Evolutionary conservation across 352 stramenopile genomes (phyloP).

Genomic region (Phytophthora niederhauseri): DNA sequence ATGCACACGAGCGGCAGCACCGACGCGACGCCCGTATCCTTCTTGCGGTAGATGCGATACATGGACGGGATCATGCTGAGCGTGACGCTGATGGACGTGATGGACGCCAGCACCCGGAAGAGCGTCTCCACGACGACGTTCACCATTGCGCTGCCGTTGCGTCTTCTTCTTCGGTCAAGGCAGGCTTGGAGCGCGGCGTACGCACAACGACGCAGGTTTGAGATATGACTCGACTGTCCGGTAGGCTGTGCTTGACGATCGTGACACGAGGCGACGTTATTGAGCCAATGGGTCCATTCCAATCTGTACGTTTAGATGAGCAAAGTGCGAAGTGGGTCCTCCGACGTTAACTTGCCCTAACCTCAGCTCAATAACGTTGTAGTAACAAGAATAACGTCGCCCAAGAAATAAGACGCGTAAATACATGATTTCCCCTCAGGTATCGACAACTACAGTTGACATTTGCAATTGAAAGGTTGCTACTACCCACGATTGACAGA

Average conservation of each 20-base stretch:
- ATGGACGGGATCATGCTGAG: conserved; percentile 44
- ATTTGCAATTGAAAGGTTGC: too few species aligned
- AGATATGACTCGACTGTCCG: conserved; percentile 15
- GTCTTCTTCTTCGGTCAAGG: too few species aligned
- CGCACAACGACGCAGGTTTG: conserved; percentile 5
- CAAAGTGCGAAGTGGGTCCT: too few species aligned
- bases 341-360: too few species aligned
- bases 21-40: conserved; percentile 39
- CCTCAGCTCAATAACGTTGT: too few species aligned
- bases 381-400: too few species aligned
- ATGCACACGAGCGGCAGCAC: conserved; percentile 45
- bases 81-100: conserved; percentile 40
- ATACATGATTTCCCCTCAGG: too few species aligned
- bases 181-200: background rate
- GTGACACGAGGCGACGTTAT: conserved; percentile 13
- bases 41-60: conserved; percentile 43
- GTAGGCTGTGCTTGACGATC: conserved; percentile 16
- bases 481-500: too few species aligned
- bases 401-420: too few species aligned
- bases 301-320: conserved; percentile 19
- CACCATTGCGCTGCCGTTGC: conserved; percentile 16
- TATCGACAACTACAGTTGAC: too few species aligned
- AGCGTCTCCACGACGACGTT: conserved; percentile 38
- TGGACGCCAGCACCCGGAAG: conserved; percentile 36
- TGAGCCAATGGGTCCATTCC: conserved; percentile 11